Evolutionary conservation across 2,329 filamentous ascomycete species (phyloP).

Genomic region (Dactylellina parvicollis): DNA sequence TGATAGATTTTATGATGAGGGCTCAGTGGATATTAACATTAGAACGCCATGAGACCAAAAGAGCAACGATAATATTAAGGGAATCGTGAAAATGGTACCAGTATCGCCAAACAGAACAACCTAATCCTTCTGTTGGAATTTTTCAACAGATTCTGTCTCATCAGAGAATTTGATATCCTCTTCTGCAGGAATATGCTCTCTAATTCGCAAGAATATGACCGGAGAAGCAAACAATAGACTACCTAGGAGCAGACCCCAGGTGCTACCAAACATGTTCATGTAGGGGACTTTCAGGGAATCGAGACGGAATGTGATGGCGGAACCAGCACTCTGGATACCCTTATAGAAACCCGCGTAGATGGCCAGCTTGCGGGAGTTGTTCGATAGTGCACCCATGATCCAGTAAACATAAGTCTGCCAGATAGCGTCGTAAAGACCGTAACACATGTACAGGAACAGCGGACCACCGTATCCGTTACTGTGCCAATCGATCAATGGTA

Average conservation of each 20-base stretch:
- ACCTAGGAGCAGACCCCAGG: constrained; percentile 80
- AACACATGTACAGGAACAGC: constrained; percentile 77
- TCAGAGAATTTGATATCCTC: constrained; percentile 86
- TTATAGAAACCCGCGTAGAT: constrained; percentile 93
- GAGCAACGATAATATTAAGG: not conserved
- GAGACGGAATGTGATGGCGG: constrained; percentile 77
- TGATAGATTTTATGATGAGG: not conserved
- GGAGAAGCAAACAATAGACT: constrained; percentile 80
- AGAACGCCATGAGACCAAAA: constrained; percentile 20
- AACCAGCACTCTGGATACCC: constrained; percentile 85
- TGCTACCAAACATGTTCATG: constrained; percentile 76
- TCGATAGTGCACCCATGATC: constrained; percentile 92
- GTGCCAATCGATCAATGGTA: constrained; percentile 73
- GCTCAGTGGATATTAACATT: constrained; percentile 2
- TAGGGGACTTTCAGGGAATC: constrained; percentile 72
- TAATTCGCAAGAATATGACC: constrained; percentile 79
- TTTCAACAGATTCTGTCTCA: constrained; percentile 68
- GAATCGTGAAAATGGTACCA: constrained; percentile 10
- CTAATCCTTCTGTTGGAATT: constrained; percentile 47
- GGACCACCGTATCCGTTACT: constrained; percentile 74
- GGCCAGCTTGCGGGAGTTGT: constrained; percentile 88
- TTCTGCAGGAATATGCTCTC: constrained; percentile 81
- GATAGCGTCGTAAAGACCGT: constrained; percentile 76
- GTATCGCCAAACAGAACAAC: not conserved
- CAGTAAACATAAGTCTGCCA: constrained; percentile 94